Percentiles rank a stretch among this genome's conserved stretches.
These are phyloP conservation scores for Aspergillus fumigatiaffinis DNA, from an alignment of 2,329 filamentous ascomycete genomes.

Conservation along the genomic window DNA sequence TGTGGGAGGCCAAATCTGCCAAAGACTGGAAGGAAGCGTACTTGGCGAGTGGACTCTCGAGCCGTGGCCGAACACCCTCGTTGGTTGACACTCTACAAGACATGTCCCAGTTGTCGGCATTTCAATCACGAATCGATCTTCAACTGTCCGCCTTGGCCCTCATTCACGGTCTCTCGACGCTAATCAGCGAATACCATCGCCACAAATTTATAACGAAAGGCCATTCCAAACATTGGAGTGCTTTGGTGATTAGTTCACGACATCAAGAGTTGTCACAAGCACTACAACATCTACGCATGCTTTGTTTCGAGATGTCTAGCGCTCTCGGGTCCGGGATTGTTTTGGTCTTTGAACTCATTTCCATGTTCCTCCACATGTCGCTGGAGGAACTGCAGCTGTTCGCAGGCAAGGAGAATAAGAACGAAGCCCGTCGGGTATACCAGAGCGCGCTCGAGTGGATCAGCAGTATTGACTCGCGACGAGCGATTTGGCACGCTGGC, in stretches of 20 bases:
- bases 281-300: slow-evolving; percentile 50
- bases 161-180: slow-evolving; percentile 61
- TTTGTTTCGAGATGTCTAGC: slow-evolving; percentile 16
- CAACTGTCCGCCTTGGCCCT: slow-evolving; percentile 58
- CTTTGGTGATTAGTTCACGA: slow-evolving; percentile 50
- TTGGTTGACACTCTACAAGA: slow-evolving; percentile 53
- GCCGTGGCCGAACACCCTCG: slow-evolving; percentile 32
- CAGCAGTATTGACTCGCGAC: slow-evolving; percentile 37
- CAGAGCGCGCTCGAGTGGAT: slow-evolving; percentile 37
- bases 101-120: slow-evolving; percentile 48
- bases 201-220: slow-evolving; percentile 46
- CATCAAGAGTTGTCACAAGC: slow-evolving; percentile 61
- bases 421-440: slow-evolving; percentile 35
- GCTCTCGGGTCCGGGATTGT: slow-evolving; percentile 22
- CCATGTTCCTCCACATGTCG: slow-evolving; percentile 39
- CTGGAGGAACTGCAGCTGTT: slow-evolving; percentile 44
- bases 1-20: slow-evolving; percentile 65
- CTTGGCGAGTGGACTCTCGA: slow-evolving; percentile 32
- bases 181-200: slow-evolving; percentile 62
- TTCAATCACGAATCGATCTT: slow-evolving; percentile 52
- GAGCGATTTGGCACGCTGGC: slow-evolving; percentile 60
- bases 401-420: slow-evolving; percentile 41
- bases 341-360: slow-evolving; percentile 32
- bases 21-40: slow-evolving; percentile 62
- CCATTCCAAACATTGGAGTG: slow-evolving; percentile 38